Conservation (phyloP, 768 basidiomycete species). For the Candolleomyces aberdarensis region DNA sequence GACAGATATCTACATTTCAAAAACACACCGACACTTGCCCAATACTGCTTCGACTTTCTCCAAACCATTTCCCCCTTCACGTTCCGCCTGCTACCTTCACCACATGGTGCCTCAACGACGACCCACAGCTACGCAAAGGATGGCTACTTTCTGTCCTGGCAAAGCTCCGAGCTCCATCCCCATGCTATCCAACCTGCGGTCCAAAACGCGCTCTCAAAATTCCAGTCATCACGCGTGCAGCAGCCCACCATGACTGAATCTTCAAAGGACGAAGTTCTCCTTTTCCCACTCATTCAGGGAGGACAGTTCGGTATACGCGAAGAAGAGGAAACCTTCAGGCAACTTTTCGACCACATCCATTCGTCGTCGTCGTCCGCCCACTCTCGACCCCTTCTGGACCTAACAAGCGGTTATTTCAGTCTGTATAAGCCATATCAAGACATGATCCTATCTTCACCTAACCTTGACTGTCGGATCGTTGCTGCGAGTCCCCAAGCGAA, state of each 20-base stretch:
- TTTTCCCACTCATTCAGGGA: conserved; percentile 86
- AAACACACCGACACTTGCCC: conserved; percentile 57
- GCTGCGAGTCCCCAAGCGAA: conserved; percentile 92
- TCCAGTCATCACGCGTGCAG: conserved; percentile 48
- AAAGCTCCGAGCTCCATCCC: conserved; percentile 60
- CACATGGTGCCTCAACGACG: conserved; percentile 6
- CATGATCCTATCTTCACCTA: conserved; percentile 55
- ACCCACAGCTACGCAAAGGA: conserved; percentile 33
- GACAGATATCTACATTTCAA: conserved; percentile 87
- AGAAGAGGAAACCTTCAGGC: conserved; percentile 64
- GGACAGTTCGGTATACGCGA: conserved; percentile 86
- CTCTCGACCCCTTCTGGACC: conserved; percentile 53
- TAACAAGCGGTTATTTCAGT: conserved; percentile 96
- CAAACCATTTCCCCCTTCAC: conserved; percentile 68
- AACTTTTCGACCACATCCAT: conserved; percentile 54
- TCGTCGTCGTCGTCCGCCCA: conserved; percentile 1
- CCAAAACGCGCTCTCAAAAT: conserved; percentile 46
- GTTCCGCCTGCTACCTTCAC: conserved; percentile 45
- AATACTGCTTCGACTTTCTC: conserved; percentile 84
- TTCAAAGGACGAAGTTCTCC: conserved; percentile 35
- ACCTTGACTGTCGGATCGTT: conserved; percentile 66
- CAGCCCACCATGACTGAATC: neutral
- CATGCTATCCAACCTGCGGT: conserved; percentile 66
- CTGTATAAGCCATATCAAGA: conserved; percentile 78
- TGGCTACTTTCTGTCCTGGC: conserved; percentile 63